Evolutionary conservation across 306 rosid genomes (phyloP), one percentile per base, ranked within the genome.

Genomic region (Betula pendula): DNA sequence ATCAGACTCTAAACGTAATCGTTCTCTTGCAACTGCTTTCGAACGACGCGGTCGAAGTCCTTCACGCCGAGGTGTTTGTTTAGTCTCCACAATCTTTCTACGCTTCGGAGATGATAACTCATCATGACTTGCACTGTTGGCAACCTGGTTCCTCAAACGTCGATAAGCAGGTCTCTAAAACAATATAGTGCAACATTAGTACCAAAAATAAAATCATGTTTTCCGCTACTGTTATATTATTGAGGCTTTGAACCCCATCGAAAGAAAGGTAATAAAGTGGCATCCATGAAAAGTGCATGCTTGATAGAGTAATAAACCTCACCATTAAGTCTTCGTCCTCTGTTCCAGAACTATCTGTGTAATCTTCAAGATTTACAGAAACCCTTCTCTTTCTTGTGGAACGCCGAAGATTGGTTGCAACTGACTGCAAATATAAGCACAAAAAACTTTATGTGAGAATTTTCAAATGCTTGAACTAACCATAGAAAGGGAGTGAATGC

Each of bases 41-140:
- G 90, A 88, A 76, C 90, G 90, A 47, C 99, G 99, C 81, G 99
- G 99, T 12, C 99, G 87, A 65, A 95, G 82, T 72, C 99, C 99
- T 86, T 95, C 99, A 17, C 99, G 97, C 43, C 97, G 85, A 43
- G 99, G 99, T 20, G 85, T 70, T 40, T 83, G 69, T 71, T 83
- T 81, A 71, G 79, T 80, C 71, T 84, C 89, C 47, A 77, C 70
- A 4, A 43, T 55, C 73, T 87, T 87, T 78, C 85, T 90, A 87
- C 79, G 90, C 87, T 89, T 94, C 29, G 76, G 79, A 77, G 91
- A 85, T 60, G 86, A 80, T 62, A 76, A 80, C 13, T 79, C 97
- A 48, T 87, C 92, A 49, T 55, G 90, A 69, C 79, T 87, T 52
- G 76, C 83, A 42, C 81, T 85, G 73, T 79, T 86, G 72, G 68